Base-by-base conservation (phyloP, 1,284 basidiomycete species). In the Ustilago sp. region DNA sequence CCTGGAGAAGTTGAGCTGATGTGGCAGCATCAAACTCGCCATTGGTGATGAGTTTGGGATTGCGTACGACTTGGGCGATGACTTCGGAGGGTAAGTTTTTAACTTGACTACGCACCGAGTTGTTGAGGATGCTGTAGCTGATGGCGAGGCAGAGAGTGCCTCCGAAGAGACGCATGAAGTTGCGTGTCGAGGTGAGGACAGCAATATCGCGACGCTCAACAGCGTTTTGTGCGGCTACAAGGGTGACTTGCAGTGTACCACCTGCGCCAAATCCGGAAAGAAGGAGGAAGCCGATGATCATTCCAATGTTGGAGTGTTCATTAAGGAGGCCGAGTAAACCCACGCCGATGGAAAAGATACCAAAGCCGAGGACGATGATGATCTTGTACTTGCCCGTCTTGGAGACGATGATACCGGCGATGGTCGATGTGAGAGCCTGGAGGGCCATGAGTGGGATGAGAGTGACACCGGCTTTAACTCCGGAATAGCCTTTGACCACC, bases 251-350 rank as follows among this genome's bases (percentile, higher is more conserved):
- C 0, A 86, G 73, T 0, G 86, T 85, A 79, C 89, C 89, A 2
- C 92, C 92, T 13, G 91, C 90, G 1, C 93, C 93, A 1, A 89
- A 82, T 0, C 92, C 92, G 1, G 90, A 89, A 1, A 93, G 83
- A 7, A 93, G 79, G 88, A 93, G 91, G 74, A 74, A 93, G 7
- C 91, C 87, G 0, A 92, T 89, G n/a, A 92, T 83, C 1, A 89
- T 85, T 0, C 88, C 89, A 51, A 89, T 88, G 1, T 87, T 79
- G 0, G 91, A 90, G 7, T 86, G 82, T 1, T 87, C 86, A 1
- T 87, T 89, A 48, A 92, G 87, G 8, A 90, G 91, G 2, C 91
- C 91, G 8, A 93, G 84, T 45, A 91, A 89, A 1, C 92, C 93
- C 53, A 90, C 68, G 6, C 77, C 80, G 47, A 76, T 52, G 11